Conservation (phyloP, 768 basidiomycete species). For the Tricholoma furcatifolium region DNA sequence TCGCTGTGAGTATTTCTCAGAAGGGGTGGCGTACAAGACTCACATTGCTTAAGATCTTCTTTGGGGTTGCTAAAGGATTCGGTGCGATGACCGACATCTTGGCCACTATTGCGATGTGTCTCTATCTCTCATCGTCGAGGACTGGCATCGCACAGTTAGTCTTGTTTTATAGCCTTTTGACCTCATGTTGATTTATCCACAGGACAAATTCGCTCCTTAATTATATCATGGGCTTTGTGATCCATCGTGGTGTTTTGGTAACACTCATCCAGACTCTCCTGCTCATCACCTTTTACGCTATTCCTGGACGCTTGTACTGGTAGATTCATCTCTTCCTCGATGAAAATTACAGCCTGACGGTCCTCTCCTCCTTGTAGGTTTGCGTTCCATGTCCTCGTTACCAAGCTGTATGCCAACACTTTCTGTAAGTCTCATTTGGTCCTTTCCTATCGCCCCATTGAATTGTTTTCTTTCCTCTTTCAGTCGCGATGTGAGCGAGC, state of each 20-base stretch:
- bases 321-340: slow-evolving; percentile 12
- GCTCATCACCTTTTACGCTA: slow-evolving; percentile 39
- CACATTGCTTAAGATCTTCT: slow-evolving; percentile 33
- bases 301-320: slow-evolving; percentile 37
- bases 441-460: slow-evolving; percentile 16
- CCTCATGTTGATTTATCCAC: neutral
- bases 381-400: slow-evolving; percentile 47
- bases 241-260: slow-evolving; percentile 43
- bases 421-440: slow-evolving; percentile 37
- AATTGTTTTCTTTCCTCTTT: neutral
- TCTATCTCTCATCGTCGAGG: slow-evolving; percentile 33
- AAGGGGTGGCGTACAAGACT: neutral
- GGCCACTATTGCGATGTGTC: slow-evolving; percentile 44
- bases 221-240: slow-evolving; percentile 36
- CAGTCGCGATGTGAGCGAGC: slow-evolving; percentile 32
- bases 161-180: neutral
- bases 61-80: slow-evolving; percentile 44
- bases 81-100: slow-evolving; percentile 41
- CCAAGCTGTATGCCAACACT: slow-evolving; percentile 47
- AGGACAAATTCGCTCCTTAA: slow-evolving; percentile 41
- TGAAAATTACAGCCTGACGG: neutral
- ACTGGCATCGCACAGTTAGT: slow-evolving; percentile 38
- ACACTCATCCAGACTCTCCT: slow-evolving; percentile 41
- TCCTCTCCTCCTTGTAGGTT: slow-evolving; percentile 30
- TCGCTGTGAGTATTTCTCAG: slow-evolving; percentile 23